Conservation (phyloP, 2,329 filamentous ascomycete genomes). For the Didymellaceae sp. region DNA sequence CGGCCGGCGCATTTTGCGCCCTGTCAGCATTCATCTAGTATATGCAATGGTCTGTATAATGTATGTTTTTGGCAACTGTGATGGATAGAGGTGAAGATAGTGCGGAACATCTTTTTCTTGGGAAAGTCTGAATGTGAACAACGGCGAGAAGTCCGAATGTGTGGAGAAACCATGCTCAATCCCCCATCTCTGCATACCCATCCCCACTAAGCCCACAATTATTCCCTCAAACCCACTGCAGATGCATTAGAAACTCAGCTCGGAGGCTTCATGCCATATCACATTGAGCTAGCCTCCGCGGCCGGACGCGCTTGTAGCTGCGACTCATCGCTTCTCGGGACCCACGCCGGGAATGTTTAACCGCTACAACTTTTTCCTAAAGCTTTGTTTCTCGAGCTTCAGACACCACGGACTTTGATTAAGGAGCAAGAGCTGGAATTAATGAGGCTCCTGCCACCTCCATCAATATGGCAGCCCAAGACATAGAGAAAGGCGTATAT, state of each 20-base stretch:
- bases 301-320: constrained; percentile 22
- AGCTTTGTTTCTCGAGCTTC: not conserved
- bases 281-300: constrained; percentile 27
- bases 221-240: not conserved
- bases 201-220: constrained; percentile 9
- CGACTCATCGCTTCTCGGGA: constrained; percentile 2
- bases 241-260: not conserved
- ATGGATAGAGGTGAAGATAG: not conserved
- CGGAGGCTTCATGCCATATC: not conserved
- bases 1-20: constrained; percentile 6
- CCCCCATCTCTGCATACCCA: constrained; percentile 5
- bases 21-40: not conserved
- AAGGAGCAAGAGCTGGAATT: not conserved
- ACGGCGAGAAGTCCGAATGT: constrained; percentile 17
- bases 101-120: not conserved
- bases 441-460: constrained; percentile 1
- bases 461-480: constrained; percentile 10
- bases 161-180: constrained; percentile 4
- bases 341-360: not conserved
- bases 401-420: not conserved
- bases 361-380: not conserved
- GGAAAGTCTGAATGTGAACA: not conserved
- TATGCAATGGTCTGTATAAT: not conserved
- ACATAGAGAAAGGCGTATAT: constrained; percentile 24
- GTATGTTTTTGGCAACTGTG: not conserved